These are phyloP conservation scores for Phylloporus rhodoxanthus DNA, from an alignment of 768 basidiomycete genomes.

Conservation along the genomic window DNA sequence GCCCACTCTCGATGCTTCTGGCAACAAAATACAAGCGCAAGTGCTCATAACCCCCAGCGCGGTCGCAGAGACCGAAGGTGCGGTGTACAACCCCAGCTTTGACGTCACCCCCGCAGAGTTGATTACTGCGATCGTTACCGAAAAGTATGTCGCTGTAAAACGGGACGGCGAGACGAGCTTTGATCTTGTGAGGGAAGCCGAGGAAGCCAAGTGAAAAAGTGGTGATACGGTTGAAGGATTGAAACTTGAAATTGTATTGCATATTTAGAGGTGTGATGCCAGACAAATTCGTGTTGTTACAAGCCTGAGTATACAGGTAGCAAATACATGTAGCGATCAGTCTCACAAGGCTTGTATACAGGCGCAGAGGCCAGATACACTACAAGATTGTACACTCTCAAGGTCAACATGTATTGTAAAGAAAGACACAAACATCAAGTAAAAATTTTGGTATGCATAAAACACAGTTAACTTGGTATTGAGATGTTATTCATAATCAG, in stretches of 20 bases:
- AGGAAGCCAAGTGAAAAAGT: slow-evolving; percentile 2
- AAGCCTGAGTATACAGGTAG: too few relatives aligned
- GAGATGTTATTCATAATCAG: too few relatives aligned
- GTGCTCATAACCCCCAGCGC: slow-evolving; percentile 78
- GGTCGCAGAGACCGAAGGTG: slow-evolving; percentile 29
- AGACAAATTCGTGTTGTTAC: too few relatives aligned
- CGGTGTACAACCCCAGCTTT: slow-evolving; percentile 88
- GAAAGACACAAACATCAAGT: too few relatives aligned
- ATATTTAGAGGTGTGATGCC: background rate
- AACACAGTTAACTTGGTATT: too few relatives aligned
- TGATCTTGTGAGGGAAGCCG: slow-evolving; percentile 47
- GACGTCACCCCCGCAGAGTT: slow-evolving; percentile 93
- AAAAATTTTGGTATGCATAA: too few relatives aligned
- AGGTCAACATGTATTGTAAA: too few relatives aligned
- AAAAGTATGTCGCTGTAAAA: slow-evolving; percentile 86
- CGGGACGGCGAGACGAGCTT: slow-evolving; percentile 50
- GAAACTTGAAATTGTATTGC: background rate
- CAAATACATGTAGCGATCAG: too few relatives aligned
- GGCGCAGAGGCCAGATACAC: too few relatives aligned
- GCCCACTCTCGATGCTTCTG: slow-evolving; percentile 32
- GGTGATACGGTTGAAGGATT: too few relatives aligned
- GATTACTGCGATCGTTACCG: slow-evolving; percentile 93
- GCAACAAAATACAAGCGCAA: slow-evolving; percentile 58
- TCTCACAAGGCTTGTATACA: too few relatives aligned
- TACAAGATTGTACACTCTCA: too few relatives aligned